Evolutionary conservation across 441 rosid genomes (phyloP).

Genomic region (Euphorbia celastroides): DNA sequence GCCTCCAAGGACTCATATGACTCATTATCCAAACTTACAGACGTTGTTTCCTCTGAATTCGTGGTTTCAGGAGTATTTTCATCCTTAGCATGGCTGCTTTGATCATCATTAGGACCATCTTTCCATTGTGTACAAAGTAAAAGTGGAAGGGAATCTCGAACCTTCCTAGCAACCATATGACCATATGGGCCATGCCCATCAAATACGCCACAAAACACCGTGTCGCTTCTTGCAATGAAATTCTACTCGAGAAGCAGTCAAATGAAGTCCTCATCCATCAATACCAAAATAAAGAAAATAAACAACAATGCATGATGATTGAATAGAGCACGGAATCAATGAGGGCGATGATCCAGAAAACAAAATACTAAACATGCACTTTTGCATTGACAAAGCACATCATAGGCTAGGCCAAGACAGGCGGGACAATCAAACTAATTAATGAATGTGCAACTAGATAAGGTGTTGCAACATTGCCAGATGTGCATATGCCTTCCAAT

Average conservation of each 20-base stretch:
- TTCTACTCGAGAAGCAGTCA: slow-evolving; percentile 39
- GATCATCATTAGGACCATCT: slow-evolving; percentile 36
- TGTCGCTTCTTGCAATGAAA: slow-evolving; percentile 73
- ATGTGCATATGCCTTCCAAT: background rate
- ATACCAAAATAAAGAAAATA: slow-evolving; percentile 13
- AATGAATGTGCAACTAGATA: background rate
- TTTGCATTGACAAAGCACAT: background rate
- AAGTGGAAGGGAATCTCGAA: slow-evolving; percentile 87
- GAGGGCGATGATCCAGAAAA: background rate
- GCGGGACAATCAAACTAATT: background rate
- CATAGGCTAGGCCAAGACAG: background rate
- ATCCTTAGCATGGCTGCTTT: slow-evolving; percentile 31
- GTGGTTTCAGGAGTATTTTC: slow-evolving; percentile 37
- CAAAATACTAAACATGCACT: background rate
- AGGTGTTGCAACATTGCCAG: background rate
- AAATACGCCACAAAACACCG: slow-evolving; percentile 91
- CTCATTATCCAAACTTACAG: slow-evolving; percentile 57
- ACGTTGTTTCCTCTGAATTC: slow-evolving; percentile 49
- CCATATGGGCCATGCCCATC: slow-evolving; percentile 99
- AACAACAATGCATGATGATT: slow-evolving; percentile 22
- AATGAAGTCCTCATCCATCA: slow-evolving; percentile 22
- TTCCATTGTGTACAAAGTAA: slow-evolving; percentile 70
- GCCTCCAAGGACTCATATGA: slow-evolving; percentile 42
- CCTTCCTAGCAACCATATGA: slow-evolving; percentile 90
- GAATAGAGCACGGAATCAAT: slow-evolving; percentile 5